Conservation (phyloP, 1,139 yeast genomes). For the Suhomyces guaymorum region DNA sequence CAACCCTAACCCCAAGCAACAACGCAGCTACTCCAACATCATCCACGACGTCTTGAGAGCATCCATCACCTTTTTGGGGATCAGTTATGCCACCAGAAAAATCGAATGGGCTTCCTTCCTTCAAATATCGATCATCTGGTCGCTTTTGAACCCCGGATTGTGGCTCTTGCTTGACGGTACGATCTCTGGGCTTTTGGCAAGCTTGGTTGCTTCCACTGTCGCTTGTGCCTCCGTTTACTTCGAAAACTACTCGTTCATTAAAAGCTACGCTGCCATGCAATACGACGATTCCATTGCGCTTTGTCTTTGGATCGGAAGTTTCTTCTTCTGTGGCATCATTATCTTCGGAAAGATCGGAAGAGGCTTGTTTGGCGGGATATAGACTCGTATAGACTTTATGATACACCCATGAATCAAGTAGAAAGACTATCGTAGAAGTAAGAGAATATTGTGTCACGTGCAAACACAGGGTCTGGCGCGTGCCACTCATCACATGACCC, state of each 20-base stretch:
- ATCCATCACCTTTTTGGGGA: slow-evolving; percentile 75
- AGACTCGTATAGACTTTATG: slow-evolving; percentile 4
- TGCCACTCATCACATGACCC: no score
- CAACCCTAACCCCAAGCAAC: slow-evolving; percentile 28
- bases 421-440: no score
- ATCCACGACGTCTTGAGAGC: slow-evolving; percentile 53
- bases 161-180: slow-evolving; percentile 85
- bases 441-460: no score
- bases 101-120: slow-evolving; percentile 76
- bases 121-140: slow-evolving; percentile 77
- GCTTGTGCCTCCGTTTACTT: slow-evolving; percentile 40
- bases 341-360: slow-evolving; percentile 76
- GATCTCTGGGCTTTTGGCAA: slow-evolving; percentile 58
- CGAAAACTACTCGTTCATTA: slow-evolving; percentile 27
- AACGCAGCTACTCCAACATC: slow-evolving; percentile 29
- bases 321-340: slow-evolving; percentile 67
- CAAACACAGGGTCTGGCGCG: no score
- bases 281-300: slow-evolving; percentile 36
- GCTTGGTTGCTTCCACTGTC: slow-evolving; percentile 42
- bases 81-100: slow-evolving; percentile 79
- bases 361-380: slow-evolving; percentile 34
- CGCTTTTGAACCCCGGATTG: slow-evolving; percentile 70
- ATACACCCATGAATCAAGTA: not conserved
- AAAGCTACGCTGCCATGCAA: slow-evolving; percentile 16
- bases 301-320: slow-evolving; percentile 57